These are phyloP conservation scores for Geranium incanum DNA, from an alignment of 441 rosid genomes.

Conservation along the genomic window DNA sequence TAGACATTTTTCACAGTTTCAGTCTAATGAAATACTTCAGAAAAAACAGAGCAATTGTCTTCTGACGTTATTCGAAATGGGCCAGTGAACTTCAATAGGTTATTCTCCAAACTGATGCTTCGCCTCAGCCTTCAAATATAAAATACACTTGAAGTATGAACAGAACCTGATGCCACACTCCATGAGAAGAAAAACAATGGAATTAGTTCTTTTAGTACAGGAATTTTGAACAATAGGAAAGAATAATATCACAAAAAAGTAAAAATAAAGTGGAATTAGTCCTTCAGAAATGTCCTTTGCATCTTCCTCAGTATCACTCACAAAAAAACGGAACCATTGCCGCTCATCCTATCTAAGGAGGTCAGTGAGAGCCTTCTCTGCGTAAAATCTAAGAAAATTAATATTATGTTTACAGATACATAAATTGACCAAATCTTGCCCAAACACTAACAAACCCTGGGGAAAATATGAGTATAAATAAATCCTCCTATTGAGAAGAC, in stretches of 20 bases:
- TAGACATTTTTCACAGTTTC: conserved; percentile 53
- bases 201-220: neutral
- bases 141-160: neutral
- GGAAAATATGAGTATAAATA: neutral
- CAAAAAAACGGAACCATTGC: neutral
- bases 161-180: neutral
- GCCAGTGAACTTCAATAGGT: conserved; percentile 7
- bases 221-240: neutral
- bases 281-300: neutral
- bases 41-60: neutral
- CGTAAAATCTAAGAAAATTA: neutral
- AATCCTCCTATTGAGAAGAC: neutral
- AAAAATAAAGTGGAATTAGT: neutral
- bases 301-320: neutral
- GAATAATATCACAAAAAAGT: neutral
- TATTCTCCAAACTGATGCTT: neutral
- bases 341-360: neutral
- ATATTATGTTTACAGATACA: neutral
- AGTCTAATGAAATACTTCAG: neutral
- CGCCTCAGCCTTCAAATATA: neutral
- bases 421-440: neutral
- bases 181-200: neutral
- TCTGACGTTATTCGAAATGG: neutral
- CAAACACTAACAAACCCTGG: neutral
- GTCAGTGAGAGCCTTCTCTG: too few relatives aligned